Conservation (phyloP, 2,329 filamentous ascomycete genomes). For the Pseudogymnoascus sp. region DNA sequence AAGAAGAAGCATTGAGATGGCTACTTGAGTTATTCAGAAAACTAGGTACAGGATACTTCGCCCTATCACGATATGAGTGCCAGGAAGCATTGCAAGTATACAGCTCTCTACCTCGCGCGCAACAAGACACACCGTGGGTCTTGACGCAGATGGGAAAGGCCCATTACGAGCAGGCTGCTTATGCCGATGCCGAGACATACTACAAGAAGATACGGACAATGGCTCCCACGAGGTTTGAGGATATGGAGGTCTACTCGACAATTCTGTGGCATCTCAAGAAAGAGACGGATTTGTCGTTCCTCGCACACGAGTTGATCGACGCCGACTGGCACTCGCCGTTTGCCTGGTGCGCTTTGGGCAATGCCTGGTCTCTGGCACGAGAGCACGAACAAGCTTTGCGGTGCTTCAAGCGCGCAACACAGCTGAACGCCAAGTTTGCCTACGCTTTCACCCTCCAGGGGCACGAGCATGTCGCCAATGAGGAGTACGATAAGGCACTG, state of each 20-base stretch:
- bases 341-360: slow-evolving; percentile 92
- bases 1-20: slow-evolving; percentile 68
- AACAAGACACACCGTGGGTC: slow-evolving; percentile 90
- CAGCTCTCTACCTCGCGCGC: slow-evolving; percentile 58
- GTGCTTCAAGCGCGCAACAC: slow-evolving; percentile 90
- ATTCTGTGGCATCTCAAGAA: slow-evolving; percentile 97
- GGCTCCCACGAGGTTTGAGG: slow-evolving; percentile 74
- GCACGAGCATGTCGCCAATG: slow-evolving; percentile 90
- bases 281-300: slow-evolving; percentile 82
- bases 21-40: slow-evolving; percentile 75
- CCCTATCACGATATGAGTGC: slow-evolving; percentile 71
- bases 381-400: slow-evolving; percentile 92
- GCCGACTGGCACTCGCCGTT: slow-evolving; percentile 82
- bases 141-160: slow-evolving; percentile 83
- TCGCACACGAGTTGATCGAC: slow-evolving; percentile 85
- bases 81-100: slow-evolving; percentile 69
- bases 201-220: slow-evolving; percentile 73
- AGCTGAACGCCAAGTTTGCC: slow-evolving; percentile 81
- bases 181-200: slow-evolving; percentile 76
- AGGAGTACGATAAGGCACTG: slow-evolving; percentile 93
- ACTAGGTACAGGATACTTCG: slow-evolving; percentile 71
- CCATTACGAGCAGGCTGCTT: slow-evolving; percentile 82
- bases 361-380: slow-evolving; percentile 83
- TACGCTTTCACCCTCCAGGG: slow-evolving; percentile 95
- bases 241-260: slow-evolving; percentile 98